phyloP scores from a whole-genome alignment of 805 yeast species.

The Kuraishia floccosa region DNA sequence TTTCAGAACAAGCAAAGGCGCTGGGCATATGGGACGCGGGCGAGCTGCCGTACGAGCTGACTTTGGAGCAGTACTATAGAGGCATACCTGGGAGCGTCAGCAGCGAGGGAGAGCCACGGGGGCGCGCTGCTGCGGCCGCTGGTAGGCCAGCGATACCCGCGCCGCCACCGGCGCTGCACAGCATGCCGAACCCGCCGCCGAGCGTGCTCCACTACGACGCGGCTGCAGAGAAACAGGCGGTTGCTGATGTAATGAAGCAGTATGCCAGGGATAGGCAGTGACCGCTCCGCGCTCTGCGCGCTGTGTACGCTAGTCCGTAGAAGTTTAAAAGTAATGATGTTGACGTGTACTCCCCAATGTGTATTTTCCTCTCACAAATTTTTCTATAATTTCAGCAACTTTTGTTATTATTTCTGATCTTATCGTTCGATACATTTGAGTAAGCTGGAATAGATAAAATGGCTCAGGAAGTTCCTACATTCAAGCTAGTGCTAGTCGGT shows the following conservation, averaged over 20 bases:
- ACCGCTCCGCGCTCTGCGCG: background rate
- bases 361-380: too few species aligned
- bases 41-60: conserved; percentile 23
- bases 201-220: conserved; percentile 12
- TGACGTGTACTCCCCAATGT: too few species aligned
- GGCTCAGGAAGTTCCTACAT: conserved; percentile 87
- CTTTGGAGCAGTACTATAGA: conserved; percentile 20
- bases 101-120: too few species aligned
- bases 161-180: conserved; percentile 22
- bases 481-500: conserved; percentile 97
- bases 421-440: background rate
- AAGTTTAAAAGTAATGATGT: background rate
- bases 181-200: conserved; percentile 26
- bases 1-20: conserved; percentile 10
- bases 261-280: conserved; percentile 1
- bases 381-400: too few species aligned
- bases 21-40: conserved; percentile 7
- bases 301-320: too few species aligned
- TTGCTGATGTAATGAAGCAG: conserved; percentile 6
- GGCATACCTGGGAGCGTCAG: conserved; percentile 22
- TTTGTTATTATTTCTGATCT: too few species aligned
- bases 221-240: conserved; percentile 8
- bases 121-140: conserved; percentile 5
- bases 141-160: conserved; percentile 9
- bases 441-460: too few species aligned